Evolutionary conservation across 1,284 basidiomycete genomes (phyloP).

Genomic region (Ustilago nuda): DNA sequence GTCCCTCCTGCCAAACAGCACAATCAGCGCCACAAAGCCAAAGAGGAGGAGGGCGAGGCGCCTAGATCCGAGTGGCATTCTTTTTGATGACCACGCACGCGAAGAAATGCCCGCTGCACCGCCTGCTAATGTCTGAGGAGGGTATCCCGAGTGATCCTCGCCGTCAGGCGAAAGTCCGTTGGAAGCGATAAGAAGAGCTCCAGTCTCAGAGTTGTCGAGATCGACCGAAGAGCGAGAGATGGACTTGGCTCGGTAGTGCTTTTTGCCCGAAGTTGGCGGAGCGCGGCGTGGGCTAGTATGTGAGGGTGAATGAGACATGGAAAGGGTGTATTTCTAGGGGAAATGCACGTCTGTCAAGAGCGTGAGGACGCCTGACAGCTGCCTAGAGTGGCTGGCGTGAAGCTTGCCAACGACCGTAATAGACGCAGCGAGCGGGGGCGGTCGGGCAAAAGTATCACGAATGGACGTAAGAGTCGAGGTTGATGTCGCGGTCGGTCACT

Average conservation of each 20-base stretch:
- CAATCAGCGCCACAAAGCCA: slow-evolving; percentile 34
- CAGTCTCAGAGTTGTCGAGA: slow-evolving; percentile 46
- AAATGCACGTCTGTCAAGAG: slow-evolving; percentile 7
- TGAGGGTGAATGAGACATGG: slow-evolving; percentile 36
- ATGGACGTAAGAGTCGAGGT: slow-evolving; percentile 1
- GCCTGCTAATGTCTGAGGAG: slow-evolving; percentile 20
- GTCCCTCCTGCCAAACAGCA: slow-evolving; percentile 47
- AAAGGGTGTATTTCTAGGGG: slow-evolving; percentile 4
- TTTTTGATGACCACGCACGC: slow-evolving; percentile 28
- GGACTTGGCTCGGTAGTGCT: slow-evolving; percentile 47
- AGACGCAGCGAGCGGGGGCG: slow-evolving; percentile 5
- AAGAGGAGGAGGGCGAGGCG: slow-evolving; percentile 40
- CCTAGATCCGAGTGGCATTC: slow-evolving; percentile 49
- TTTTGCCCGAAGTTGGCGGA: slow-evolving; percentile 30
- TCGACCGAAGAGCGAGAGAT: slow-evolving; percentile 41
- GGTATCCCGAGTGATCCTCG: slow-evolving; percentile 22
- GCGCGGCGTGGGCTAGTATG: slow-evolving; percentile 22
- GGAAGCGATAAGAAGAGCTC: slow-evolving; percentile 32
- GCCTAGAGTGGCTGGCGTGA: slow-evolving; percentile 3
- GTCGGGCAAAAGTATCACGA: not conserved
- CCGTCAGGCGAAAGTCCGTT: slow-evolving; percentile 35
- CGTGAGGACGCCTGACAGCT: slow-evolving; percentile 16
- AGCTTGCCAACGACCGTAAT: slow-evolving; percentile 11
- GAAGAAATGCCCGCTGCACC: slow-evolving; percentile 17
- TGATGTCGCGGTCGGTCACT: slow-evolving; percentile 1